Evolutionary conservation across 345 rosid species (phyloP).

Genomic region (Citrus inodora): DNA sequence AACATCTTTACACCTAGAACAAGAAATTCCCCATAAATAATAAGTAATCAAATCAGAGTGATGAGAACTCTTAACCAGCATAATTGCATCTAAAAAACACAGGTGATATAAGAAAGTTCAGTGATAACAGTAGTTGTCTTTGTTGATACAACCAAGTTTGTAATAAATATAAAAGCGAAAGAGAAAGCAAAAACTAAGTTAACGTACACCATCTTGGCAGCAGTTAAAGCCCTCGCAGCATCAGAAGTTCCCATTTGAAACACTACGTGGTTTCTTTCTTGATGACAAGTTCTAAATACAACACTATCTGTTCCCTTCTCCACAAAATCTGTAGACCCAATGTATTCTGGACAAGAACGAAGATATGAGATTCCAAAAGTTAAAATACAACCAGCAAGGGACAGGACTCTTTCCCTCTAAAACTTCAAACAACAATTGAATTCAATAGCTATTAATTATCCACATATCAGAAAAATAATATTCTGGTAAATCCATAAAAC

Average conservation of each 20-base stretch:
- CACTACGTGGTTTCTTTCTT: slow-evolving; percentile 61
- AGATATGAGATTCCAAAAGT: neutral
- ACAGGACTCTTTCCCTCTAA: neutral
- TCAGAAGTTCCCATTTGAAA: slow-evolving; percentile 95
- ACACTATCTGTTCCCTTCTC: slow-evolving; percentile 82
- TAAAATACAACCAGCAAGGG: neutral
- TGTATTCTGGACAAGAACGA: slow-evolving; percentile 39
- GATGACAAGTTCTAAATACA: slow-evolving; percentile 74
- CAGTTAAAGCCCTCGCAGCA: slow-evolving; percentile 83
- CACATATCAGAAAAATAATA: neutral
- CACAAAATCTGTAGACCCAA: slow-evolving; percentile 70
- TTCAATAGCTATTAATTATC: neutral
- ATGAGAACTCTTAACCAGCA: neutral
- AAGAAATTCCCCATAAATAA: neutral
- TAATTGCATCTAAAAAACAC: neutral
- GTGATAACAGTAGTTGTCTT: neutral
- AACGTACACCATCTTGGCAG: slow-evolving; percentile 80
- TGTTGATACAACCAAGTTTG: neutral
- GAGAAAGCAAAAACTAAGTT: neutral
- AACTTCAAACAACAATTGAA: neutral
- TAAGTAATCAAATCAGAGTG: neutral
- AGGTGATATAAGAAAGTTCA: neutral
- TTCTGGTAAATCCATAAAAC: neutral
- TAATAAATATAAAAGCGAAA: neutral
- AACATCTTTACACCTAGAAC: slow-evolving; percentile 75